These are phyloP conservation scores for Wallacemonas sp. DNA, from an alignment of 208 protist species.

Conservation along the genomic window DNA sequence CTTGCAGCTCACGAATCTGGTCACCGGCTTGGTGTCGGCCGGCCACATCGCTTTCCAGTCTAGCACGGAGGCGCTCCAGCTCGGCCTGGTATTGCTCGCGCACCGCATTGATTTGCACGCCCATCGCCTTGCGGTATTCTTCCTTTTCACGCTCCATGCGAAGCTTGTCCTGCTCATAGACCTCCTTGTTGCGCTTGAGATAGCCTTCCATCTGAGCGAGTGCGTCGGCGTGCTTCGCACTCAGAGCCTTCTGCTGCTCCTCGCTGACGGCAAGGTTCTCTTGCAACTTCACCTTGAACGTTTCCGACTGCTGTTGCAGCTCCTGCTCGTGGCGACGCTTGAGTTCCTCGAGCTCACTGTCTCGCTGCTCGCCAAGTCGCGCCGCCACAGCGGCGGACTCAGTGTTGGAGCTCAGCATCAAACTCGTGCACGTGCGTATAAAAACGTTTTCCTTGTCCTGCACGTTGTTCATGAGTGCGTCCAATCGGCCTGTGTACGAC, in stretches of 20 bases:
- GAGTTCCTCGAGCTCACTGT: conserved; percentile 17
- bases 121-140: conserved; percentile 19
- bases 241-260: conserved; percentile 30
- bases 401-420: conserved; percentile 18
- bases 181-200: conserved; percentile 45
- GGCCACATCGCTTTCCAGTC: conserved; percentile 23
- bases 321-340: conserved; percentile 29
- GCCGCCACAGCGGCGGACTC: conserved; percentile 16
- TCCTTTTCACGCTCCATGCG: conserved; percentile 47
- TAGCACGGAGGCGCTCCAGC: conserved; percentile 34
- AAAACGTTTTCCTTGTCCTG: conserved; percentile 15
- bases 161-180: conserved; percentile 45
- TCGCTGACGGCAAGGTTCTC: conserved; percentile 23
- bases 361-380: conserved; percentile 12
- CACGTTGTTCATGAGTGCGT: not conserved
- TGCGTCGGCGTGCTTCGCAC: conserved; percentile 36
- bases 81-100: conserved; percentile 43
- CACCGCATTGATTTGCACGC: conserved; percentile 27
- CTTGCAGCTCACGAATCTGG: conserved; percentile 39
- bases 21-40: conserved; percentile 41
- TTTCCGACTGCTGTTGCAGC: conserved; percentile 25
- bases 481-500: conserved; percentile 7
- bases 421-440: conserved; percentile 14
- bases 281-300: conserved; percentile 24
- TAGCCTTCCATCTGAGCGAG: conserved; percentile 38